These are phyloP conservation scores for Sesbania bispinosa DNA, from an alignment of 306 rosid genomes.

Conservation along the genomic window DNA sequence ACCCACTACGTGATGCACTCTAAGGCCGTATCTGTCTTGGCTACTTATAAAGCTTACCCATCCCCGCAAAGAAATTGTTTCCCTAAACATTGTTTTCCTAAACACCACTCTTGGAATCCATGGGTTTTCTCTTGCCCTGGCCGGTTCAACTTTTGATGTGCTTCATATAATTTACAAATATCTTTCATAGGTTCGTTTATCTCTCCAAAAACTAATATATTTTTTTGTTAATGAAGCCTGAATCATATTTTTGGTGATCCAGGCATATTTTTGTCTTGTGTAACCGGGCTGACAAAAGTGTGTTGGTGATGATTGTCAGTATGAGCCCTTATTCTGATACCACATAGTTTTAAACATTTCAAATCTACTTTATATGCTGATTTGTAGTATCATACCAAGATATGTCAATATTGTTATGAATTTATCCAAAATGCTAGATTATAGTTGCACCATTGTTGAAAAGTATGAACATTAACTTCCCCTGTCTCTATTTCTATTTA, in stretches of 20 bases:
- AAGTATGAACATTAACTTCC: background rate
- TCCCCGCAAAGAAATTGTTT: background rate
- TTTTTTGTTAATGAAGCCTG: background rate
- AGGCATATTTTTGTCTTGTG: background rate
- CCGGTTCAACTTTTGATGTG: background rate
- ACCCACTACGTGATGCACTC: background rate
- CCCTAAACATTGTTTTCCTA: too few relatives aligned
- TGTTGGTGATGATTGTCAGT: constrained; percentile 3
- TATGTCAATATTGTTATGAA: background rate
- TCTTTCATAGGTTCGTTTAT: too few relatives aligned
- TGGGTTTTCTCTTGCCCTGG: too few relatives aligned
- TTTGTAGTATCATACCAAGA: background rate
- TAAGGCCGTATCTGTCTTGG: background rate
- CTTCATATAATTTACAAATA: background rate
- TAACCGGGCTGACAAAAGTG: background rate
- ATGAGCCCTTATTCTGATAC: constrained; percentile 5
- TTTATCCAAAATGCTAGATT: background rate
- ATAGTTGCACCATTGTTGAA: background rate
- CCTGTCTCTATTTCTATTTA: background rate
- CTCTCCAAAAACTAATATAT: background rate
- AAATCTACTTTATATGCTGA: background rate
- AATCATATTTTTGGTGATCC: background rate
- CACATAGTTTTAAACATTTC: background rate
- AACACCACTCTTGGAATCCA: background rate
- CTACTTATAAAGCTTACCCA: background rate